Evolutionary conservation across 2,329 filamentous ascomycete genomes (phyloP), one percentile per base, ranked within the genome.

Genomic region (Aspergillus sp.): DNA sequence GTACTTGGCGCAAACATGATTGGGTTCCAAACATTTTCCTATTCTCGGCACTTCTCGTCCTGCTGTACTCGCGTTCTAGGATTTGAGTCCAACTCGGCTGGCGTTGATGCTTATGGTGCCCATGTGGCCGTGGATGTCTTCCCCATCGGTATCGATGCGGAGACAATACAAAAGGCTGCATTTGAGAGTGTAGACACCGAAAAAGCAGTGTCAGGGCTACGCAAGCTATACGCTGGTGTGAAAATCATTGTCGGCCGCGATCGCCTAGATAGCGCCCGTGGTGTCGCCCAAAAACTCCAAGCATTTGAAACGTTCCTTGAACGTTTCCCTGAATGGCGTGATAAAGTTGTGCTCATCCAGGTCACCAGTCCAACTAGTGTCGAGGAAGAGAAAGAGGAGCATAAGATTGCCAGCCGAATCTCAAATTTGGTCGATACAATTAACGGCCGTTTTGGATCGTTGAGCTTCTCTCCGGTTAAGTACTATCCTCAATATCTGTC

Each of bases 231-330:
- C 71, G 82, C 82, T n/a, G 92, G 88, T 60, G 96, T 93, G 79
- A 96, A 96, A 77, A 89, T 98, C 66, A 96, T 98, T 66, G 92
- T 98, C 55, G 93, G 93, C 11, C 87, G 93, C 66, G 93, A 98
- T 74, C 88, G 93, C n/a, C 80, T 98, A 51, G 93, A 98, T 74
- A 93, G 90, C 67, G 91, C 96, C 45, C 86, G 93, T 61, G 93
- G 95, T 70, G 93, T 98, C 13, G 88, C 91, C n/a, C 93, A 97
- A 75, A 98, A 98, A 76, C 82, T 98, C 33, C 90, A 96, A 78
- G 93, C 93, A 0, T 98, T 96, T 72, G 91, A 97, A 75, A 85
- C 89, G 58, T 97, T 98, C 78, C 82, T 98, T 40, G 90, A 96
- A 68, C 83, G 89, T 61, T 96, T 95, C 70, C 93, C 93, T 2